phyloP scores from a whole-genome alignment of 495 filamentous ascomycete species.

The Cladorrhinum samala region DNA sequence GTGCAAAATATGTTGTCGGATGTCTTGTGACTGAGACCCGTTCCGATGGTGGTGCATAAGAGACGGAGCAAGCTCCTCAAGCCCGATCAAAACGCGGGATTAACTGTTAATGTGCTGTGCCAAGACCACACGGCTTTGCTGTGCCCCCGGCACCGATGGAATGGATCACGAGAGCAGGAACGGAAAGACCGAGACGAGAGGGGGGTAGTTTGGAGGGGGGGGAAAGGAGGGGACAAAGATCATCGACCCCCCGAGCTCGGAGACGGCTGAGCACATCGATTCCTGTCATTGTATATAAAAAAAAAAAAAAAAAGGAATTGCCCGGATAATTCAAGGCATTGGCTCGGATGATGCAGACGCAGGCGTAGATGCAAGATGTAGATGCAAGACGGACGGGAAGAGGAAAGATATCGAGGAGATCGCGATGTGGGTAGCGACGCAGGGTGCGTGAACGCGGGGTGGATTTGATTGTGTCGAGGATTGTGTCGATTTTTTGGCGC shows the following conservation, averaged over 20 bases:
- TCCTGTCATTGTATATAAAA: not conserved
- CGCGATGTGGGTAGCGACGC: not conserved
- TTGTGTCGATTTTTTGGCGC: too few relatives aligned
- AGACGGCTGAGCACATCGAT: not conserved
- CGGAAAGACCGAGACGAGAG: not conserved
- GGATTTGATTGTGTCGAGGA: too few relatives aligned
- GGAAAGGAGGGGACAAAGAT: not conserved
- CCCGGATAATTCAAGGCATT: not conserved
- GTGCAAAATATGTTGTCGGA: not conserved
- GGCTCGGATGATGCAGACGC: not conserved
- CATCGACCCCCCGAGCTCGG: not conserved
- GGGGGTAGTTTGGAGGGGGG: not conserved
- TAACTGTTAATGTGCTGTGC: not conserved
- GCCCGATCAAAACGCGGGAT: too few relatives aligned
- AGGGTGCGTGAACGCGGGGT: too few relatives aligned
- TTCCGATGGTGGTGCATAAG: too few relatives aligned
- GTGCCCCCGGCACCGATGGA: not conserved
- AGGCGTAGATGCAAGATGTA: not conserved
- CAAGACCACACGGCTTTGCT: not conserved
- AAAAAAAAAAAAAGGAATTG: too few relatives aligned
- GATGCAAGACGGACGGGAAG: not conserved
- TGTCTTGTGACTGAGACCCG: too few relatives aligned
- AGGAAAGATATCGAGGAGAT: not conserved
- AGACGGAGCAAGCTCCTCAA: too few relatives aligned
- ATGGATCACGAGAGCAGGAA: too few relatives aligned